Conservation (phyloP, 805 yeast genomes). For the Nakazawaea molendinolei region DNA sequence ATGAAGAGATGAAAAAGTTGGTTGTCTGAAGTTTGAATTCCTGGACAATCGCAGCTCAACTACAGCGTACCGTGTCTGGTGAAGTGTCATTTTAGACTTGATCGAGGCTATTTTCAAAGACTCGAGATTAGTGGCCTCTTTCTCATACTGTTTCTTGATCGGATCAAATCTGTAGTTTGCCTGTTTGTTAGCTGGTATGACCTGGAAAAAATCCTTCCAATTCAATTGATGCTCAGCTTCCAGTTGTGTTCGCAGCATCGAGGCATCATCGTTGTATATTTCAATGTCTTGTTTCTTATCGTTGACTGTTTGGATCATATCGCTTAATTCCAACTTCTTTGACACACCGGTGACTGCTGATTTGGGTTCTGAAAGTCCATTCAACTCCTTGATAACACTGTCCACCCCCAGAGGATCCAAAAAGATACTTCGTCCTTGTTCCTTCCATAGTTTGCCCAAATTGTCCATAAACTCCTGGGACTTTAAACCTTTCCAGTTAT, state of each 20-base stretch:
- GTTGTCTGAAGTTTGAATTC: slow-evolving; percentile 64
- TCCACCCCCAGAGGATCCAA: slow-evolving; percentile 68
- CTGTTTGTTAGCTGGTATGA: slow-evolving; percentile 58
- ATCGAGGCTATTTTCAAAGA: slow-evolving; percentile 17
- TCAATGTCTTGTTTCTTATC: slow-evolving; percentile 7
- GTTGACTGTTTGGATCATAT: slow-evolving; percentile 9
- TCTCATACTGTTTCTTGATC: slow-evolving; percentile 48
- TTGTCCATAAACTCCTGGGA: slow-evolving; percentile 66
- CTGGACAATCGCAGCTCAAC: slow-evolving; percentile 67
- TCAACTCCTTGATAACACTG: slow-evolving; percentile 53
- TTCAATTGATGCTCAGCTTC: slow-evolving; percentile 27
- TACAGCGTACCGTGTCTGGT: slow-evolving; percentile 51
- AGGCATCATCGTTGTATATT: slow-evolving; percentile 7
- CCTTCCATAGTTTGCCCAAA: slow-evolving; percentile 79
- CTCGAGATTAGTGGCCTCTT: slow-evolving; percentile 12
- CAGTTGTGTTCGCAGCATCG: neutral
- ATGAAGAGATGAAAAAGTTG: slow-evolving; percentile 35
- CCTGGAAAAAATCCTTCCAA: slow-evolving; percentile 69
- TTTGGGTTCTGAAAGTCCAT: slow-evolving; percentile 12
- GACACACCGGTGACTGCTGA: neutral
- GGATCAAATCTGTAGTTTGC: slow-evolving; percentile 60
- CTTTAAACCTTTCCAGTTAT: slow-evolving; percentile 72
- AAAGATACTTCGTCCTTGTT: slow-evolving; percentile 81
- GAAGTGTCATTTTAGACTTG: slow-evolving; percentile 31
- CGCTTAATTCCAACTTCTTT: slow-evolving; percentile 10